A percentile compares a stretch with the other conserved stretches of the same genome.
Evolutionary conservation across 2,329 filamentous ascomycete species (phyloP).

Genomic region (Podosphaera leucotricha): DNA sequence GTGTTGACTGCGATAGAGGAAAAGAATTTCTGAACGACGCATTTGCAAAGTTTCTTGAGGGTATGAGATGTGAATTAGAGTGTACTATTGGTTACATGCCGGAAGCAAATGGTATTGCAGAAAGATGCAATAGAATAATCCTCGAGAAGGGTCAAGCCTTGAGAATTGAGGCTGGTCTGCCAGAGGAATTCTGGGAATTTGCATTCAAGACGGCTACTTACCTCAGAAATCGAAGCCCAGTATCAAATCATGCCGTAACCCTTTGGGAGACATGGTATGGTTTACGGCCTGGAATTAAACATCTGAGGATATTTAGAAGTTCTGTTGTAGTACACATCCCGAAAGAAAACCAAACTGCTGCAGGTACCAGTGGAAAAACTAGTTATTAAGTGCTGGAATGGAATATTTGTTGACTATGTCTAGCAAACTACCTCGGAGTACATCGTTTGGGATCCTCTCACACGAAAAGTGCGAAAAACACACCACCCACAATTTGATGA

Average conservation of each 20-base stretch:
- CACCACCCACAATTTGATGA: neutral
- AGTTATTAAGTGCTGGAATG: neutral
- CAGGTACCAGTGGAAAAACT: neutral
- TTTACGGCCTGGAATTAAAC: neutral
- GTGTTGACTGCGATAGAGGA: neutral
- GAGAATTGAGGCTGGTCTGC: neutral
- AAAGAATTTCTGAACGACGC: neutral
- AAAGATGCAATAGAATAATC: neutral
- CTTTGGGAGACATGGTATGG: neutral
- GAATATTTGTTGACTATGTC: neutral
- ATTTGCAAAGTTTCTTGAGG: neutral
- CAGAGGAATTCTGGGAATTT: constrained; percentile 1
- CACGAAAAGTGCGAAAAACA: neutral
- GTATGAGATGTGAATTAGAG: neutral
- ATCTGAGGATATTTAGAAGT: neutral
- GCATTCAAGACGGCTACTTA: neutral
- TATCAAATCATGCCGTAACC: neutral
- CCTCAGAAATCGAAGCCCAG: neutral
- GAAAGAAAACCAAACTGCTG: neutral
- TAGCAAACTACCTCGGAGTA: neutral
- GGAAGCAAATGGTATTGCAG: constrained; percentile 1
- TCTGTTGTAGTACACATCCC: neutral
- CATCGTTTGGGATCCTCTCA: neutral
- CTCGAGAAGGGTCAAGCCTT: neutral
- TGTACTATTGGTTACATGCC: neutral